Evolutionary conservation across 164 flowering plant genomes (phyloP).

Genomic region (Chimonanthus praecox): DNA sequence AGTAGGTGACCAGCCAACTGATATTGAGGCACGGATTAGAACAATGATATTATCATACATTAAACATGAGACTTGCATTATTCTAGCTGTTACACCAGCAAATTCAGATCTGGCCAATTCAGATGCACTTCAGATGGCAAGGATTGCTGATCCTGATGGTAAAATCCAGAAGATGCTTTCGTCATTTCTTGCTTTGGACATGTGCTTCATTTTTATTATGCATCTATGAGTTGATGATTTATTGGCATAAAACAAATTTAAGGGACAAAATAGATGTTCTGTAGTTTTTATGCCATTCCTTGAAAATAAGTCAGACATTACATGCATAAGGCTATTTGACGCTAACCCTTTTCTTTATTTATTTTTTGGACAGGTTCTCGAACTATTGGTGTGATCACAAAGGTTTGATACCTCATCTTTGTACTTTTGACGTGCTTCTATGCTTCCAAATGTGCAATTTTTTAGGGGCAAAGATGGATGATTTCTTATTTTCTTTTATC

Average conservation of each 20-base stretch:
- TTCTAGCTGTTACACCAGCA: conserved; percentile 90
- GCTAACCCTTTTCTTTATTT: conserved; percentile 6
- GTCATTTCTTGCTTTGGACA: too few species aligned
- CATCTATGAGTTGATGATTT: conserved; percentile 4
- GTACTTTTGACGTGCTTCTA: conserved; percentile 4
- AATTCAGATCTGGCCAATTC: conserved; percentile 93
- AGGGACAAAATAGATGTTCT: not conserved
- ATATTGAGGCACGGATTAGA: conserved; percentile 82
- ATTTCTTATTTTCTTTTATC: conserved; percentile 22
- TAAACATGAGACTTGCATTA: conserved; percentile 72
- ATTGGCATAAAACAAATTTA: not conserved
- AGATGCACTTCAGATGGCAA: conserved; percentile 97
- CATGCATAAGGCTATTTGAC: not conserved
- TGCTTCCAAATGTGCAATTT: not conserved
- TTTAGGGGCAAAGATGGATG: conserved; percentile 8
- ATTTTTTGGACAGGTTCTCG: conserved; percentile 56
- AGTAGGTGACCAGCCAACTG: conserved; percentile 95
- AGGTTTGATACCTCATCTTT: conserved; percentile 36
- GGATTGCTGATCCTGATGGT: conserved; percentile 95
- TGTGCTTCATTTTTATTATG: not conserved
- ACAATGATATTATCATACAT: conserved; percentile 91
- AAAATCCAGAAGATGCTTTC: conserved; percentile 6
- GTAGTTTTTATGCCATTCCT: not conserved
- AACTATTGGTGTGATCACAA: conserved; percentile 89
- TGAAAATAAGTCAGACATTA: too few species aligned